Base-by-base conservation (phyloP, 352 stramenopile genomes). In the Heterotrichella gracilis region DNA sequence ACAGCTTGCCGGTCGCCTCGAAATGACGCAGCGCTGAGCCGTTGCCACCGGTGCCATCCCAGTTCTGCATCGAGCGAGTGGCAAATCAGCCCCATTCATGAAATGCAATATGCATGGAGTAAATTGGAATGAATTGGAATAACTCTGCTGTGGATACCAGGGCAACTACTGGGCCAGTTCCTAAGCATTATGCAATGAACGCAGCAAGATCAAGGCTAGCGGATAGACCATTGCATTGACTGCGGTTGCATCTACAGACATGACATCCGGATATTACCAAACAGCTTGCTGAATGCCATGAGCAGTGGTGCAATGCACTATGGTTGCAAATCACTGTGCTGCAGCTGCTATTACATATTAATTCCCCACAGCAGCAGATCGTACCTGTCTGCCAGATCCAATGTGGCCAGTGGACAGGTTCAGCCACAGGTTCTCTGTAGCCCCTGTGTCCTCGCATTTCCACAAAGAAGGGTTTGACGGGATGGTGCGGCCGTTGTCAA, bases 351-450 rank as follows among this genome's bases (percentile, higher is more conserved):
- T n/a, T 83, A n/a, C 81, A 72, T 19, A n/a, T 79, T 80, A 42
- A 78, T 76, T 2, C 79, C 81, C 73, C 85, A 79, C 79, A 69
- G 70, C 69, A 22, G n/a, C n/a, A n/a, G n/a, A n/a, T n/a, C n/a
- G n/a, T n/a, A n/a, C n/a, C n/a, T n/a, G n/a, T n/a, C 78, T 69
- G 14, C 78, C 78, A 17, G 75, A 82, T 3, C 77, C 76, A 68
- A 80, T 80, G 69, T 80, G 73, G 2, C 85, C 85, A 70, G 84
- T 85, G 24, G 83, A 94, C 3, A 99, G 78, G 76, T 98, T 98
- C 21, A 99, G 76, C 93, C 92, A 99, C 25, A 99, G 74, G 78
- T 99, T 98, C 70, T 96, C 85, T 9, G 82, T 88, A 74, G 92
- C 89, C 63, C 92, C 90, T 74, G 82, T 94, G 66, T 90, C 80